These are phyloP conservation scores for Calocera viscosa DNA, from an alignment of 768 basidiomycete species.

Conservation along the genomic window DNA sequence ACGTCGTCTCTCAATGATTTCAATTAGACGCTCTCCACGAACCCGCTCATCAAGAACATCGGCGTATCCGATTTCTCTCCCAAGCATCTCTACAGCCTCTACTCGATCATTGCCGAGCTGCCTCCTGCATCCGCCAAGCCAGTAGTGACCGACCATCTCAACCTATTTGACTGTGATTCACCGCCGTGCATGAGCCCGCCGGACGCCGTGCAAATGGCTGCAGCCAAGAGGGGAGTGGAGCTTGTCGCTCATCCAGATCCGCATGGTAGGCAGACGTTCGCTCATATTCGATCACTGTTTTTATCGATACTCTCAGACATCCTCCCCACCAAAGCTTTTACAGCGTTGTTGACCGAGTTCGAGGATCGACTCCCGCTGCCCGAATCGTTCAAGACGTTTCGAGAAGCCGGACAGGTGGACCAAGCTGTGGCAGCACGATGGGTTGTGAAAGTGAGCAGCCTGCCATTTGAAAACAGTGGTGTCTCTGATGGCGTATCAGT, in stretches of 20 bases:
- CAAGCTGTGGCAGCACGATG: constrained; percentile 11
- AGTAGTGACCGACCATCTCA: constrained; percentile 12
- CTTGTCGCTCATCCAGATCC: constrained; percentile 13
- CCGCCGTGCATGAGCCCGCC: constrained; percentile 9
- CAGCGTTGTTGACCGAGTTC: constrained; percentile 12
- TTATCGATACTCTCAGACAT: neutral
- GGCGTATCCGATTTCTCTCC: constrained; percentile 16
- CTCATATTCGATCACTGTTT: neutral
- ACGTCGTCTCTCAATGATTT: neutral
- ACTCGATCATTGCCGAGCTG: constrained; percentile 1
- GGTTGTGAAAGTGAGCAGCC: constrained; percentile 13
- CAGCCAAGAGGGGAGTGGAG: constrained; percentile 7
- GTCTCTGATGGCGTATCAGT: neutral
- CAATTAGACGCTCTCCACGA: constrained; percentile 12
- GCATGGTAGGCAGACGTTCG: constrained; percentile 7
- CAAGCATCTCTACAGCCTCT: constrained; percentile 6
- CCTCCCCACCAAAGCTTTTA: constrained; percentile 12
- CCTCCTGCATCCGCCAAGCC: neutral
- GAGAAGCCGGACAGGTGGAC: neutral
- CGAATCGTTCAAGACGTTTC: constrained; percentile 5
- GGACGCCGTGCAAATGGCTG: constrained; percentile 11
- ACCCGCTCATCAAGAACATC: constrained; percentile 8
- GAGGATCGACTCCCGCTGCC: constrained; percentile 13
- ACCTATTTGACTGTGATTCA: constrained; percentile 14
- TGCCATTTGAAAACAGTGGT: neutral